Evolutionary conservation across 1,284 basidiomycete species (phyloP).

Genomic region (Schizopora paradoxa): DNA sequence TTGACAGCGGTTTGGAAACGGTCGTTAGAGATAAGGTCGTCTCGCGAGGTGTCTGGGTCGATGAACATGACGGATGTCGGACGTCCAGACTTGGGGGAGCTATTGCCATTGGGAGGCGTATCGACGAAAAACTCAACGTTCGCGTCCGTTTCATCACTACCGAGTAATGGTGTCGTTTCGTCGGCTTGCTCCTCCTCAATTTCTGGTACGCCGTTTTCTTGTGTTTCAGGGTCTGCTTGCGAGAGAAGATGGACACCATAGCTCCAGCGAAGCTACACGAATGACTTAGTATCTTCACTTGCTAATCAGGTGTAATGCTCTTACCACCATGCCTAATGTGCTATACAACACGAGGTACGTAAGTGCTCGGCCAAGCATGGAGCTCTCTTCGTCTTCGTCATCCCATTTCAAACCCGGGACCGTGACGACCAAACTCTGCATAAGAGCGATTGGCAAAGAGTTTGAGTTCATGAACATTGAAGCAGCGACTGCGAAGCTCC

Average conservation of each 20-base stretch:
- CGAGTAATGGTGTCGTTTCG: too few relatives aligned
- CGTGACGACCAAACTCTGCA: slow-evolving; percentile 83
- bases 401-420: slow-evolving; percentile 86
- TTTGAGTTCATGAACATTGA: slow-evolving; percentile 92
- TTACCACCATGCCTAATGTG: slow-evolving; percentile 88
- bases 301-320: too few relatives aligned
- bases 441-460: slow-evolving; percentile 87
- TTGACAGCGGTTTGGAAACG: too few relatives aligned
- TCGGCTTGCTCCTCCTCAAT: slow-evolving; percentile 18
- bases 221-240: slow-evolving; percentile 56
- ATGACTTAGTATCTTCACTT: neutral
- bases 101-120: neutral
- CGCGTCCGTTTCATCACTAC: too few relatives aligned
- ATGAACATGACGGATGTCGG: slow-evolving; percentile 9
- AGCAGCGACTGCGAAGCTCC: slow-evolving; percentile 81
- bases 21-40: too few relatives aligned
- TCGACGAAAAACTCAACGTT: too few relatives aligned
- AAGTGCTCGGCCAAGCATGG: slow-evolving; percentile 88
- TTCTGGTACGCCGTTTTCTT: slow-evolving; percentile 21
- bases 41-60: too few relatives aligned
- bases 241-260: slow-evolving; percentile 79
- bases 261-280: slow-evolving; percentile 75
- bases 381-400: slow-evolving; percentile 71
- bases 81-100: too few relatives aligned
- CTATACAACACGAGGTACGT: slow-evolving; percentile 92